Evolutionary conservation across 495 filamentous ascomycete genomes (phyloP).

Genomic region (Neurospora intermedia): DNA sequence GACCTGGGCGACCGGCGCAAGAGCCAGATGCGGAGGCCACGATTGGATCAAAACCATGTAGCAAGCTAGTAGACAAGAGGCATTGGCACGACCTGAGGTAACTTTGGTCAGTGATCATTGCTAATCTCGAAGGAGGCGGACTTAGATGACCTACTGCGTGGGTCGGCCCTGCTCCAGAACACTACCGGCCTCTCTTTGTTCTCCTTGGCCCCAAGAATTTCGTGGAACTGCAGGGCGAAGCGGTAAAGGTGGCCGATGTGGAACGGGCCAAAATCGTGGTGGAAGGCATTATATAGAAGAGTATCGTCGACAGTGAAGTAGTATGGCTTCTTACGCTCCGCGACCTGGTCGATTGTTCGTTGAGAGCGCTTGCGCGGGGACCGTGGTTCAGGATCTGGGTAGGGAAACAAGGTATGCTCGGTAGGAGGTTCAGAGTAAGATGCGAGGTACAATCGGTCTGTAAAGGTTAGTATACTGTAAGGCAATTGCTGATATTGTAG

Average conservation of each 20-base stretch:
- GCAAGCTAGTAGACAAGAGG: constrained; percentile 86
- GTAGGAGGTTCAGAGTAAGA: constrained; percentile 78
- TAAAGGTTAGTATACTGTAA: constrained; percentile 25
- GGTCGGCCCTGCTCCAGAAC: constrained; percentile 87
- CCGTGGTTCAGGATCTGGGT: constrained; percentile 42
- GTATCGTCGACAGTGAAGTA: constrained; percentile 95
- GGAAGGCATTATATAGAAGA: constrained; percentile 94
- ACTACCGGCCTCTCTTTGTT: constrained; percentile 75
- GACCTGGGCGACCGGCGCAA: constrained; percentile 89
- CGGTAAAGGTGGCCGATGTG: constrained; percentile 96
- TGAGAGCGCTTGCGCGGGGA: constrained; percentile 68
- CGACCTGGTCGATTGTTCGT: constrained; percentile 47
- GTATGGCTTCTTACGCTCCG: constrained; percentile 49
- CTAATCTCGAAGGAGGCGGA: neutral
- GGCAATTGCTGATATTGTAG: constrained; percentile 7
- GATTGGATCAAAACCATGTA: constrained; percentile 98
- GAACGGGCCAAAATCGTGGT: constrained; percentile 94
- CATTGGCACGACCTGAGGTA: constrained; percentile 69
- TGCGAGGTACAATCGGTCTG: constrained; percentile 91
- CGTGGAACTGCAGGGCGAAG: constrained; percentile 89
- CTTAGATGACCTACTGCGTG: constrained; percentile 54
- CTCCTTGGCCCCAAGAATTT: constrained; percentile 77
- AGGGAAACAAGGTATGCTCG: constrained; percentile 77
- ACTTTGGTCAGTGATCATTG: constrained; percentile 11
- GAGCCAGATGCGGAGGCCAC: constrained; percentile 96